Conservation (phyloP, 768 basidiomycete genomes). For the Tricholoma flavovirens region DNA sequence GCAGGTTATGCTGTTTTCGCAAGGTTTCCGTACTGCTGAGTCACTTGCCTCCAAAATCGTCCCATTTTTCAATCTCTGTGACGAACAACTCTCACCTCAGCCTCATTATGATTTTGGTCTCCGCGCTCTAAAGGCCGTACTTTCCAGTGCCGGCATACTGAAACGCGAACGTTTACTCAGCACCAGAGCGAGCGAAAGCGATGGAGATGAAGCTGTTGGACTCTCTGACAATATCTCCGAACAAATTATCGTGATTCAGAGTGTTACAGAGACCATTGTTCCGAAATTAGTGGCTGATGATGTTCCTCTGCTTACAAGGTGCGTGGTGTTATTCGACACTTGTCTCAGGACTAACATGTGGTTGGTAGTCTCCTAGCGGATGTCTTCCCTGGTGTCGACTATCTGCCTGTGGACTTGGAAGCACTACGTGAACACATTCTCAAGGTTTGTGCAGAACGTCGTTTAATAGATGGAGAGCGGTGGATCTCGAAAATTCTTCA, state of each 20-base stretch:
- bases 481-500: conserved; percentile 97
- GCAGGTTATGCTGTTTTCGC: conserved; percentile 99
- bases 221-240: conserved; percentile 77
- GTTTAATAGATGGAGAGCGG: conserved; percentile 78
- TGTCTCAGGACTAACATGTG: conserved; percentile 4
- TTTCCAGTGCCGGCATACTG: conserved; percentile 94
- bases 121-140: conserved; percentile 92
- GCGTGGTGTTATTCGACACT: background rate
- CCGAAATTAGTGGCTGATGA: conserved; percentile 97
- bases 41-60: conserved; percentile 97
- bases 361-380: conserved; percentile 76
- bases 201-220: conserved; percentile 37
- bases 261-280: conserved; percentile 96
- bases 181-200: conserved; percentile 34
- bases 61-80: conserved; percentile 98
- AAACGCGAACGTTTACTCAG: conserved; percentile 82
- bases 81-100: conserved; percentile 94
- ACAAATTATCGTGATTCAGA: conserved; percentile 96
- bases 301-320: conserved; percentile 92
- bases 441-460: conserved; percentile 80
- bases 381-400: conserved; percentile 95
- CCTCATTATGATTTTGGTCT: conserved; percentile 99
- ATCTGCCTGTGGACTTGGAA: conserved; percentile 83
- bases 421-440: conserved; percentile 80
- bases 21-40: conserved; percentile 98